These are phyloP conservation scores for Carex cristatella DNA, from an alignment of 176 grass and related monocot genomes.

Conservation along the genomic window DNA sequence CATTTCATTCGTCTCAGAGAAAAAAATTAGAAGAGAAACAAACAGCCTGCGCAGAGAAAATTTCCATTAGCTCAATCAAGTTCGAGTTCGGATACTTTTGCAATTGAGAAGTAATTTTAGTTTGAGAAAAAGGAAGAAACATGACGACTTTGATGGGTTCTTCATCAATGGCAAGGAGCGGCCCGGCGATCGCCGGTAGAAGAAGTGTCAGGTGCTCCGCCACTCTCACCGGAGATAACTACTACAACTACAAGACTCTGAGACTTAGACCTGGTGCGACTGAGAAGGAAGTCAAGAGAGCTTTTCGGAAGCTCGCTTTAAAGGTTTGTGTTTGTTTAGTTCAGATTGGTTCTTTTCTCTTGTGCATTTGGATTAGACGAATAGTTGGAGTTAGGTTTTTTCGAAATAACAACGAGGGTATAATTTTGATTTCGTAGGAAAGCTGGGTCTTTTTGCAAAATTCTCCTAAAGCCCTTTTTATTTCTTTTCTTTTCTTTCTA, in stretches of 20 bases:
- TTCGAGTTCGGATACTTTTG: not conserved
- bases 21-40: not conserved
- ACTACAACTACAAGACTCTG: conserved; percentile 36
- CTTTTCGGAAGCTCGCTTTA: conserved; percentile 37
- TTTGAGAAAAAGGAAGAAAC: not conserved
- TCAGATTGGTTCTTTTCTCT: not conserved
- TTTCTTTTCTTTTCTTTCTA: not conserved
- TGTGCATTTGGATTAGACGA: not conserved
- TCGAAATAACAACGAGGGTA: not conserved
- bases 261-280: conserved; percentile 32
- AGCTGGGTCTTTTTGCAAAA: not conserved
- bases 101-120: not conserved
- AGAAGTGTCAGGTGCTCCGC: conserved; percentile 27
- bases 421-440: not conserved
- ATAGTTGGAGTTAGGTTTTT: not conserved
- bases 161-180: not conserved
- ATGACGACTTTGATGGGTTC: conserved; percentile 30
- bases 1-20: not conserved
- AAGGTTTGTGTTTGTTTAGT: conserved; percentile 12
- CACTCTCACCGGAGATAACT: conserved; percentile 13
- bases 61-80: not conserved
- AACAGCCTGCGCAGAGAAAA: not conserved
- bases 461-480: not conserved
- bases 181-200: conserved; percentile 11
- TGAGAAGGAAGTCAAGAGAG: conserved; percentile 40